Evolutionary conservation across 1,284 basidiomycete genomes (phyloP).

Genomic region (Laetiporus sulphureus): DNA sequence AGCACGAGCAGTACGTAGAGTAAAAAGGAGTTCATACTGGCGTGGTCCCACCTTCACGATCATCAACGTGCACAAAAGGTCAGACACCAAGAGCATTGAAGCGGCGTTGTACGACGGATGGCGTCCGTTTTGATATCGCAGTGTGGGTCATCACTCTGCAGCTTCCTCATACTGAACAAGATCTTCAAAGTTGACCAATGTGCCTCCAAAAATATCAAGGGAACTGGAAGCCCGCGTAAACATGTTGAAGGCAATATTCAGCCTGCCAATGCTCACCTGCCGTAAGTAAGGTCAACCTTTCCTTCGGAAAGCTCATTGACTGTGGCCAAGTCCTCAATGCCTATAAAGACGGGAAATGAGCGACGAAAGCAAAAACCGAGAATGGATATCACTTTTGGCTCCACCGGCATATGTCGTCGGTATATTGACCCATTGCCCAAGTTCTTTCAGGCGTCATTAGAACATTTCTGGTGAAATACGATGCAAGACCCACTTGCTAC

Average conservation of each 20-base stretch:
- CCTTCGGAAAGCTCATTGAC: constrained; percentile 81
- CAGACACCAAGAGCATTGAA: too few species aligned
- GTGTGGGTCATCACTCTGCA: too few species aligned
- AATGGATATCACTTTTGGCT: constrained; percentile 61
- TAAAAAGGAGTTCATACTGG: too few species aligned
- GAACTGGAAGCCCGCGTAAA: constrained; percentile 37
- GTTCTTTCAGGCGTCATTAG: constrained; percentile 39
- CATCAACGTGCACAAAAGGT: too few species aligned
- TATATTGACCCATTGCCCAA: constrained; percentile 89
- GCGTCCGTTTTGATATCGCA: too few species aligned
- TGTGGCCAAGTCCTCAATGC: constrained; percentile 77
- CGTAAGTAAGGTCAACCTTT: constrained; percentile 92
- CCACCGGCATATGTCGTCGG: constrained; percentile 98
- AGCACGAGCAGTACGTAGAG: too few species aligned
- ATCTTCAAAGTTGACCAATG: constrained; percentile 65
- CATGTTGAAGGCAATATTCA: too few species aligned
- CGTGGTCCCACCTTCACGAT: too few species aligned
- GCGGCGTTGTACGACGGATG: too few species aligned
- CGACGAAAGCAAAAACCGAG: not conserved
- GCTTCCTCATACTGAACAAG: constrained; percentile 36
- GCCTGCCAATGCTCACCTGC: constrained; percentile 54
- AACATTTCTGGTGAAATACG: not conserved
- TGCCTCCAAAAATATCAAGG: constrained; percentile 82
- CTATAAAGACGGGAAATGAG: constrained; percentile 36
- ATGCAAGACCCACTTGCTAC: constrained; percentile 58